Evolutionary conservation across 1,139 yeast genomes (phyloP).

Genomic region (Lodderomyces margitis): DNA sequence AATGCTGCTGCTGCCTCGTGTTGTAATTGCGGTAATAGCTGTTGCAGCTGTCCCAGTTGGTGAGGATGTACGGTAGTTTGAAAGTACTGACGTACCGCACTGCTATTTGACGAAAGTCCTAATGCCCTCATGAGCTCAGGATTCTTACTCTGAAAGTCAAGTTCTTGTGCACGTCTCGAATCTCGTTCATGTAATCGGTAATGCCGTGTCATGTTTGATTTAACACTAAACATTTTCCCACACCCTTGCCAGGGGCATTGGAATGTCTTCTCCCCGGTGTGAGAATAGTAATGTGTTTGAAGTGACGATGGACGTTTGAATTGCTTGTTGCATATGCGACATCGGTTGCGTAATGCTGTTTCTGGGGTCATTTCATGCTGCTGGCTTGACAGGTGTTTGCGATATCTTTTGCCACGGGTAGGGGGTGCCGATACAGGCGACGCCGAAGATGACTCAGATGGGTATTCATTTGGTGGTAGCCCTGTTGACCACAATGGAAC

Average conservation of each 20-base stretch:
- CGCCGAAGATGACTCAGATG: neutral
- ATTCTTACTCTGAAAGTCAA: neutral
- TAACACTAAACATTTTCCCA: constrained; percentile 70
- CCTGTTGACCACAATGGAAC: constrained; percentile 2
- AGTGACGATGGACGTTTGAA: constrained; percentile 81
- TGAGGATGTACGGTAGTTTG: neutral
- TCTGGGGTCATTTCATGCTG: constrained; percentile 32
- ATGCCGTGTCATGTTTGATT: constrained; percentile 80
- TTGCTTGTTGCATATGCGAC: constrained; percentile 70
- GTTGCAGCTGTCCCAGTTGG: neutral
- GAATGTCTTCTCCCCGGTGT: constrained; percentile 84
- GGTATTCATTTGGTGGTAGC: neutral
- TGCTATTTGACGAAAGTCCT: neutral
- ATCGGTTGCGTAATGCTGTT: constrained; percentile 41
- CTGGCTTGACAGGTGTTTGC: constrained; percentile 20
- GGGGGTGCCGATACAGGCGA: constrained; percentile 3
- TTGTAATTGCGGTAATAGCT: neutral
- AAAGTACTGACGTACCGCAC: neutral
- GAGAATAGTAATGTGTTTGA: constrained; percentile 78
- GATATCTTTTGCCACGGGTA: constrained; percentile 4
- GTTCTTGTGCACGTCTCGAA: constrained; percentile 12
- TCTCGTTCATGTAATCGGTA: constrained; percentile 58
- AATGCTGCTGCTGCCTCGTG: neutral
- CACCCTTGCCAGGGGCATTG: constrained; percentile 66
- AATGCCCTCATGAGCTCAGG: neutral